Evolutionary conservation across 2,329 filamentous ascomycete species (phyloP).

Genomic region (Trichoderma hamatum): DNA sequence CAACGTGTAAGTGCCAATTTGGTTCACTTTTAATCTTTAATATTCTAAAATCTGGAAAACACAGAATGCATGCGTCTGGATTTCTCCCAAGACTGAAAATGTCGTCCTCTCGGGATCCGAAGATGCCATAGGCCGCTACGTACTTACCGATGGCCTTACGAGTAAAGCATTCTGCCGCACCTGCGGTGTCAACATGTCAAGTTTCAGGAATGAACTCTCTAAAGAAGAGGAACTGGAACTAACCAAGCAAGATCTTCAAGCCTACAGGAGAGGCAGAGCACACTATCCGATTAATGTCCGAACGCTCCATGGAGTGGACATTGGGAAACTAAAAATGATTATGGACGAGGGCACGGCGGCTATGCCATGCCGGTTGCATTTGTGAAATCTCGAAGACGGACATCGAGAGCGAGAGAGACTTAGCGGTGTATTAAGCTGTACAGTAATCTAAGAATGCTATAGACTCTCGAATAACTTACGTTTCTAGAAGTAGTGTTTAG

Average conservation of each 20-base stretch:
- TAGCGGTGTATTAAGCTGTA: neutral
- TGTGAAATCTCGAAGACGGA: neutral
- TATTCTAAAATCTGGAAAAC: neutral
- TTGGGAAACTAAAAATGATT: neutral
- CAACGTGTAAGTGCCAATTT: slow-evolving; percentile 39
- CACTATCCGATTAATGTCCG: slow-evolving; percentile 46
- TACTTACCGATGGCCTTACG: slow-evolving; percentile 39
- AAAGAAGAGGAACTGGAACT: slow-evolving; percentile 41
- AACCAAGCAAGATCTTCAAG: slow-evolving; percentile 29
- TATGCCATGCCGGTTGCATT: neutral
- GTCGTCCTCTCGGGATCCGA: slow-evolving; percentile 44
- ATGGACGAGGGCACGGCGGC: neutral
- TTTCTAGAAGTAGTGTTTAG: neutral
- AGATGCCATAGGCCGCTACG: slow-evolving; percentile 46
- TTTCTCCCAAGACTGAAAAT: slow-evolving; percentile 46
- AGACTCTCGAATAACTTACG: neutral
- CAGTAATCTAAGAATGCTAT: neutral
- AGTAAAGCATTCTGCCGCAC: slow-evolving; percentile 52
- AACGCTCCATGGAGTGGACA: slow-evolving; percentile 16
- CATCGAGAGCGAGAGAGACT: no score
- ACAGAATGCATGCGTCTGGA: slow-evolving; percentile 50
- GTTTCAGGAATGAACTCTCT: slow-evolving; percentile 36
- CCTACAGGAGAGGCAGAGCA: slow-evolving; percentile 27
- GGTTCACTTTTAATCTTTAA: neutral
- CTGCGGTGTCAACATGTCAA: slow-evolving; percentile 51